Base-by-base conservation (phyloP, 768 basidiomycete species). In the Coprinopsis strossmayeri region DNA sequence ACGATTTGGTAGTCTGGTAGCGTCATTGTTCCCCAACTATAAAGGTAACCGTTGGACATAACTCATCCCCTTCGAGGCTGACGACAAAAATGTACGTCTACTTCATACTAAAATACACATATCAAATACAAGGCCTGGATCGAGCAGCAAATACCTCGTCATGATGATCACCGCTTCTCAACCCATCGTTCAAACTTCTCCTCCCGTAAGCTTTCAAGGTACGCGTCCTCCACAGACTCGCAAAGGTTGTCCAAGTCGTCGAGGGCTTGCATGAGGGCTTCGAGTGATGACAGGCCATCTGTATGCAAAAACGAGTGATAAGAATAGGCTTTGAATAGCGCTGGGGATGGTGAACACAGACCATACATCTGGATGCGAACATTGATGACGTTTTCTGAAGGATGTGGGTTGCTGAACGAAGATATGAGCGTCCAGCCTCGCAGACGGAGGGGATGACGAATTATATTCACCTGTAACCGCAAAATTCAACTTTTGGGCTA, bases 291-390 rank as follows among this genome's bases (percentile, higher is more conserved):
- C n/a, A 88, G 71, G 30, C 82, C 77, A 61, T 97, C 95, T 96
- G 9, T 45, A 30, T 49, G 27, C 12, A 38, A 21, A n/a, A n/a
- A n/a, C n/a, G n/a, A n/a, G n/a, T n/a, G n/a, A 27, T 3, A 23
- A 3, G 26, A 32, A 15, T 20, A 1, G n/a, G 25, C 18, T 1
- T 20, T 10, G 44, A 45, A 2, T 7, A 23, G 11, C 20, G 15
- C 30, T 32, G 7, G 30, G 30, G 9, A 32, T 32, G 7, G 3
- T 15, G 21, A 18, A 3, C 23, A 73, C 92, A 53, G 59, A 97
- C 93, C 93, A 57, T 97, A 96, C 95, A 98, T 98, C 78, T 98
- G 95, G 52, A 98, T 91, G n/a, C 96, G 88, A 23, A 98, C 70
- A 59, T 97, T 90, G 59, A 99, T 96, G 57, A 87, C 84, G 57